Conservation (phyloP, 352 stramenopile genomes). For the Plasmopara viticola region DNA sequence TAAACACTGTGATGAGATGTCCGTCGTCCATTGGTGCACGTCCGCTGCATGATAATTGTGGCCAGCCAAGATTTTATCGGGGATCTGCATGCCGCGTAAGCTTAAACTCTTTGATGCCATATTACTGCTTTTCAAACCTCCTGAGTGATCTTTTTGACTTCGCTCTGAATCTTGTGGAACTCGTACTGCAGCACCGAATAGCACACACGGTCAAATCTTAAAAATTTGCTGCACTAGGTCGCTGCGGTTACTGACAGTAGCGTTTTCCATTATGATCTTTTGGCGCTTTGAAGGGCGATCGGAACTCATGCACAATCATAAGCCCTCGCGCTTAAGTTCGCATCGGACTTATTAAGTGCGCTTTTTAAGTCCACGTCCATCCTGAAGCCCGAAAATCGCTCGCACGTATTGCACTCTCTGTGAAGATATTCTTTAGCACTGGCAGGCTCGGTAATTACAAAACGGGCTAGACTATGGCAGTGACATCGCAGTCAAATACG, state of each 20-base stretch:
- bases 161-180: slow-evolving; percentile 79
- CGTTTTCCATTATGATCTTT: slow-evolving; percentile 51
- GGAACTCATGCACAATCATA: slow-evolving; percentile 21
- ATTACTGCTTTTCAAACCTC: slow-evolving; percentile 36
- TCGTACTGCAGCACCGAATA: slow-evolving; percentile 44
- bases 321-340: slow-evolving; percentile 15
- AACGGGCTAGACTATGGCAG: slow-evolving; percentile 16
- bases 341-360: slow-evolving; percentile 13
- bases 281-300: slow-evolving; percentile 29
- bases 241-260: slow-evolving; percentile 27
- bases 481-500: slow-evolving; percentile 20
- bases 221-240: background rate
- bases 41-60: slow-evolving; percentile 77
- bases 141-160: slow-evolving; percentile 82
- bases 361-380: slow-evolving; percentile 8
- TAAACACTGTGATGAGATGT: slow-evolving; percentile 73
- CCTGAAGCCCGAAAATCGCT: background rate
- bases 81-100: slow-evolving; percentile 40
- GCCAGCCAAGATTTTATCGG: slow-evolving; percentile 54
- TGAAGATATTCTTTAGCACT: background rate
- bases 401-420: slow-evolving; percentile 1
- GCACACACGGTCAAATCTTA: background rate
- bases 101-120: background rate
- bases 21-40: slow-evolving; percentile 69
- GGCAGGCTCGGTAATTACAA: background rate